A percentile compares a stretch with the other conserved stretches of the same genome.
phyloP scores from a whole-genome alignment of 495 filamentous ascomycete species.

The Aspergillus saccharolyticus region DNA sequence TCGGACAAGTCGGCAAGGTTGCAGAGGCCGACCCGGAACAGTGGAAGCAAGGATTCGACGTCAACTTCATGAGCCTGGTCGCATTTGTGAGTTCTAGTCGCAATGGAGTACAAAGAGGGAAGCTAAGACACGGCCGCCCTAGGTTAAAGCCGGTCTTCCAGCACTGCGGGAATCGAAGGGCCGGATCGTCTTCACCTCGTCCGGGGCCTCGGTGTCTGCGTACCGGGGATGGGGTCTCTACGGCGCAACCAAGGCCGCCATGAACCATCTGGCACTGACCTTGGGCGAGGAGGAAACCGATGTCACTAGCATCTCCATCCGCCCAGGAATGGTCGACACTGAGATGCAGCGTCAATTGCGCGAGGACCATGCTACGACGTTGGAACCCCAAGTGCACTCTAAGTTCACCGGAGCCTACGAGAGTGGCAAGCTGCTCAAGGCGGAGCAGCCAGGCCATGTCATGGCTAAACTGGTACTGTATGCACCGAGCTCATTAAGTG shows the following conservation, averaged over 20 bases:
- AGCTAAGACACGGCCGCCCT: not conserved
- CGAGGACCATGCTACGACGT: constrained; percentile 57
- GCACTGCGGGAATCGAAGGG: constrained; percentile 65
- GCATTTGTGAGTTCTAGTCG: constrained; percentile 55
- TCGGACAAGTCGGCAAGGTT: constrained; percentile 73
- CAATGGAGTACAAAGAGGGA: not conserved
- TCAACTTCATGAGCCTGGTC: constrained; percentile 78
- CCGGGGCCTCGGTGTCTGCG: constrained; percentile 62
- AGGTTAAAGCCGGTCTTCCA: constrained; percentile 72
- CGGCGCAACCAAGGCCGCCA: constrained; percentile 78
- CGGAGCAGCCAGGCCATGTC: constrained; percentile 79
- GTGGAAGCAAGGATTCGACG: constrained; percentile 72
- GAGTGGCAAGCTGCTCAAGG: constrained; percentile 64
- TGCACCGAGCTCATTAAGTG: constrained; percentile 62
- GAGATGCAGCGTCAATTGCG: constrained; percentile 87
- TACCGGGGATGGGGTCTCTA: constrained; percentile 78
- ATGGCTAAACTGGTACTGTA: constrained; percentile 71
- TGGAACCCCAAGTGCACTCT: constrained; percentile 61
- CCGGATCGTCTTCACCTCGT: constrained; percentile 67
- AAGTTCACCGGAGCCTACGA: constrained; percentile 65
- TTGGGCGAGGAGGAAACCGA: constrained; percentile 75
- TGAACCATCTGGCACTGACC: constrained; percentile 75
- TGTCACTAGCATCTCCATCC: constrained; percentile 63
- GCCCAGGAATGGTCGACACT: constrained; percentile 85
- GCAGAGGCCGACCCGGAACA: constrained; percentile 57